Base-by-base conservation (phyloP, 2,329 filamentous ascomycete genomes). In the Pseudocercospora pini-densiflorae region DNA sequence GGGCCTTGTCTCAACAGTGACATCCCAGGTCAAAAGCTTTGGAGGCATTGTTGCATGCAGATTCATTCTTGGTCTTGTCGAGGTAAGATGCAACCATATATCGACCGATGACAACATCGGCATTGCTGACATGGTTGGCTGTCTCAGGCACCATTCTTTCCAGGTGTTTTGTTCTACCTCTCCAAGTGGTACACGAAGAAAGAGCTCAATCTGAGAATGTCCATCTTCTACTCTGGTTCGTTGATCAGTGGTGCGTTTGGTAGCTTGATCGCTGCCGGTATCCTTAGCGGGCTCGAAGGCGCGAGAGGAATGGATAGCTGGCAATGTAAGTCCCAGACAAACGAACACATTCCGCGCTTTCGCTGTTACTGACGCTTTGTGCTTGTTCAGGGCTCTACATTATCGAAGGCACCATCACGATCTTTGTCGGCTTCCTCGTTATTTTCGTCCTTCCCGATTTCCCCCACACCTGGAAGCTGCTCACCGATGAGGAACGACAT, bases 221-320 rank as follows among this genome's bases (percentile, higher is more conserved):
- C 88, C 1, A 80, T 89, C 21, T 82, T 92, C 6, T 91, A 91
- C 76, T 87, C 88, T 0, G 91, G 90, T 0, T 88, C 88, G 0
- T 81, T 92, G 29, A 85, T 93, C 21, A 90, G 88, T 0, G 89
- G 90, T 4, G 90, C 90, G 1, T 92, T 93, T 73, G 90, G 89
- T 0, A 90, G 89, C 36, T 71, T 84, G n/a, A 81, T 84, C 29
- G 82, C 82, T 12, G 82, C 82, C n/a, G 83, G 90, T 6, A 91
- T 93, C 62, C 88, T 86, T 0, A 80, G 81, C n/a, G 87, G 89
- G 59, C 85, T 93, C 82, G 83, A 90, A 66, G 83, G 86, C 1
- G 78, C 78, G 0, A 79, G 78, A 7, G 89, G 89, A 0, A 79
- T 89, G 2, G 78, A 82, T 2, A 88, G 88, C 3, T 92, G 85